A percentile compares a stretch with the other conserved stretches of the same genome.
Conservation (phyloP, 2,329 filamentous ascomycete species). For the Cytospora paraplurivora region DNA sequence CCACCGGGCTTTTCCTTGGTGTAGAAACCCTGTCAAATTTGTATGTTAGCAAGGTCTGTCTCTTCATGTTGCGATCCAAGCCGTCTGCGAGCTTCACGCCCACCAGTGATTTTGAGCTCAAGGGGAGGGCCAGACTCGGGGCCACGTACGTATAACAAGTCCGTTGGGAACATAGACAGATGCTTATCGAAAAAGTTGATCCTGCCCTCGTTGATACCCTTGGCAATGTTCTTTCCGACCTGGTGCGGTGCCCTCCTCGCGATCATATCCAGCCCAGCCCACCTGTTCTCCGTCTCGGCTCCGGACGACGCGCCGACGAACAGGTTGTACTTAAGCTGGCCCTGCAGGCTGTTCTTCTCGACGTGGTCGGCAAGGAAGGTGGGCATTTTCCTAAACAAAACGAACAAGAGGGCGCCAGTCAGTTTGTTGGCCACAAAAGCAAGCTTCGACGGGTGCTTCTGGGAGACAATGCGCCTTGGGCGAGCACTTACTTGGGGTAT, state of each 20-base stretch:
- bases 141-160: conserved; percentile 71
- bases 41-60: conserved; percentile 23
- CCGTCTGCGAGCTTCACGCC: neutral
- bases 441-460: neutral
- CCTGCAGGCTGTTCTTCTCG: conserved; percentile 81
- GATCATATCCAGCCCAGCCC: conserved; percentile 90
- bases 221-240: conserved; percentile 86
- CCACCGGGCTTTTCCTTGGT: conserved; percentile 76
- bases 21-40: conserved; percentile 66
- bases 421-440: conserved; percentile 23
- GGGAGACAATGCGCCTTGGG: neutral
- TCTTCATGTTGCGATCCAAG: neutral
- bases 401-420: neutral
- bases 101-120: neutral
- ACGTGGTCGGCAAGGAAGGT: conserved; percentile 85
- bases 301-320: conserved; percentile 91
- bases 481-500: conserved; percentile 73
- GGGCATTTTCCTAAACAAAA: conserved; percentile 68
- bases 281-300: conserved; percentile 87
- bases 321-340: conserved; percentile 80
- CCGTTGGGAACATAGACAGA: conserved; percentile 86
- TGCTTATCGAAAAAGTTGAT: conserved; percentile 96
- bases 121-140: neutral
- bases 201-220: conserved; percentile 84
- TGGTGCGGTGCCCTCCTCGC: conserved; percentile 82